Base-by-base conservation (phyloP, 257 asterid genomes). In the Avicennia marina region DNA sequence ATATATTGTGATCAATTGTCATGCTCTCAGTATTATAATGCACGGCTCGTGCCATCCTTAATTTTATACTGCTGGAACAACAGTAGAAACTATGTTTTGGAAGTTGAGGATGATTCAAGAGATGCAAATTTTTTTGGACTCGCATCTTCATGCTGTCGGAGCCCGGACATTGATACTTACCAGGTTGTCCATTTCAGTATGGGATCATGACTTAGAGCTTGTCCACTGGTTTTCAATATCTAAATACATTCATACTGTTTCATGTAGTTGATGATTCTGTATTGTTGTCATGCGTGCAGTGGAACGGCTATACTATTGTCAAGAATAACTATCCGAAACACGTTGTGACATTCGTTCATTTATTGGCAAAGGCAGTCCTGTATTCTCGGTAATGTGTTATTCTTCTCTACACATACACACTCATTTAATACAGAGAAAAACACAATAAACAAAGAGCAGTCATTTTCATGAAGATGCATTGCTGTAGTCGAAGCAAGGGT, bases 51-150 rank as follows among this genome's bases (percentile, higher is more conserved):
- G n/a, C n/a, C n/a, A n/a, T n/a, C n/a, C n/a, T n/a, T n/a, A n/a
- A n/a, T n/a, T n/a, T n/a, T n/a, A n/a, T n/a, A n/a, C 36, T 45
- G 42, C 21, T 48, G 48, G 47, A 50, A 48, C 45, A n/a, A 25
- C 31, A 48, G 42, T 34, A 20, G 81, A 78, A 68, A 65, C 81
- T 22, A 69, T 66, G 47, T 24, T 62, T 39, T 76, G 84, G 84
- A 76, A 69, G 77, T 66, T 79, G 80, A 76, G 69, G 73, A 74
- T 78, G 72, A 75, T 82, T 49, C 67, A 82, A 51, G 82, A 60
- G 80, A 80, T 46, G 78, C 83, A 53, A 41, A 56, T 0, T 25
- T 72, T 58, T 76, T 43, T 67, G 72, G 61, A 69, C 62, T 76
- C 83, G 39, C 78, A 77, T 13, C 78, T 78, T 48, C 83, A 73